Conservation (phyloP, 192 early-diverging fungal species). For the Coemansia sp. region DNA sequence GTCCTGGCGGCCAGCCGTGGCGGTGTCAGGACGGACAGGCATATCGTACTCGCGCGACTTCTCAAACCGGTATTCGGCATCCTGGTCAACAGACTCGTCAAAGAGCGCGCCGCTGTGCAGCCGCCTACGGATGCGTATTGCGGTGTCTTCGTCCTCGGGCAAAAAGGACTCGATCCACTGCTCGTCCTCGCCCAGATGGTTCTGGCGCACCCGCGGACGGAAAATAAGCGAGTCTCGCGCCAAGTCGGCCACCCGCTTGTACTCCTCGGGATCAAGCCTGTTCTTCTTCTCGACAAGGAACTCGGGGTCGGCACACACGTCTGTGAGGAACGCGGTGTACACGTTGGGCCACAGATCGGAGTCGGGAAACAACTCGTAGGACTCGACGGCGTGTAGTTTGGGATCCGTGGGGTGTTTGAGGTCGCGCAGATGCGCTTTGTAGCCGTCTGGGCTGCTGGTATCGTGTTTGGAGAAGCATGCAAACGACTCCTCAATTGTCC, state of each 20-base stretch:
- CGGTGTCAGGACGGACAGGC: conserved; percentile 17
- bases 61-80: conserved; percentile 35
- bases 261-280: conserved; percentile 12
- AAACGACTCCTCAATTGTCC: conserved; percentile 50
- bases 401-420: conserved; percentile 49
- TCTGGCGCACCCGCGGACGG: conserved; percentile 29
- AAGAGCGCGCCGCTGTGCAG: background rate
- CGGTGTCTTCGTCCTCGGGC: conserved; percentile 30
- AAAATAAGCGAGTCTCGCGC: conserved; percentile 44
- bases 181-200: conserved; percentile 44
- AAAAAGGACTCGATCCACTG: conserved; percentile 49
- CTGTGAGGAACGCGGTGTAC: conserved; percentile 41
- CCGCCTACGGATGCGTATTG: conserved; percentile 16
- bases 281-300: conserved; percentile 8
- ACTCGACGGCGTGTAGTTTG: conserved; percentile 42
- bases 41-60: conserved; percentile 42
- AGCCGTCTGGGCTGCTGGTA: conserved; percentile 16
- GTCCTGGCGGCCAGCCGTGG: conserved; percentile 17
- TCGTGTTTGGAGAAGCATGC: conserved; percentile 29
- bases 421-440: conserved; percentile 26
- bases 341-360: conserved; percentile 37
- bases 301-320: conserved; percentile 43
- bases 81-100: conserved; percentile 12
- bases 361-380: conserved; percentile 42
- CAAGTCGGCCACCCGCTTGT: conserved; percentile 17